A percentile compares a stretch with the other conserved stretches of the same genome.
Conservation (phyloP, 2,329 filamentous ascomycete species). For the Epichloe sp. region DNA sequence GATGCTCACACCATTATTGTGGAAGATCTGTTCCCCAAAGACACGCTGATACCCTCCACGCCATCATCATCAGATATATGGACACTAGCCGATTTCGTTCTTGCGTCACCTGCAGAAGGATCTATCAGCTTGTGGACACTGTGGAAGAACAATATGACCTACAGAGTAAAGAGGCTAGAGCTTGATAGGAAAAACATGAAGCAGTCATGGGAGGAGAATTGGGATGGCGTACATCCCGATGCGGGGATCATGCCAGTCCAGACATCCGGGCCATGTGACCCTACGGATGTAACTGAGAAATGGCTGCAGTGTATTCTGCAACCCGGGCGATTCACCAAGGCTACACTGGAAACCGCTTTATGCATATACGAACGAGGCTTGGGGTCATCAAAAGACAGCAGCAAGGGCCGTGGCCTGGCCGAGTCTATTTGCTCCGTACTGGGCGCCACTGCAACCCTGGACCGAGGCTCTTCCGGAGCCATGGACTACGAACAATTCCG, state of each 20-base stretch:
- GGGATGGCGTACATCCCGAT: constrained; percentile 57
- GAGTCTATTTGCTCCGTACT: constrained; percentile 66
- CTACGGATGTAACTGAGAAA: constrained; percentile 61
- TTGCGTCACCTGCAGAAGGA: constrained; percentile 42
- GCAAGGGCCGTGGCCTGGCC: constrained; percentile 46
- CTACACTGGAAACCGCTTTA: constrained; percentile 73
- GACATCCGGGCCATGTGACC: constrained; percentile 47
- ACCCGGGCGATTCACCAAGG: constrained; percentile 67
- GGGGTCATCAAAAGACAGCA: constrained; percentile 20
- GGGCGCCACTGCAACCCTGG: constrained; percentile 53
- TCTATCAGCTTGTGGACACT: constrained; percentile 57
- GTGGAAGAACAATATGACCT: constrained; percentile 76
- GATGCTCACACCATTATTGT: constrained; percentile 51
- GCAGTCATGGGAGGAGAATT: constrained; percentile 51
- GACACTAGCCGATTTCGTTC: constrained; percentile 65
- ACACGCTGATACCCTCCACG: constrained; percentile 49
- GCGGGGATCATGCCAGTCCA: constrained; percentile 40
- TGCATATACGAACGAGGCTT: constrained; percentile 63
- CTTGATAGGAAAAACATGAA: constrained; percentile 55
- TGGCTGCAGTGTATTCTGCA: constrained; percentile 78
- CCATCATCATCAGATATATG: constrained; percentile 63
- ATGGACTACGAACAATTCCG: constrained; percentile 69
- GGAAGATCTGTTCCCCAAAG: constrained; percentile 55
- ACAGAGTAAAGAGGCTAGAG: constrained; percentile 59
- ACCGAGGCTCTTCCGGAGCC: constrained; percentile 45